Base-by-base conservation (phyloP, 331 rosid genomes). In the Quercus lobata region DNA sequence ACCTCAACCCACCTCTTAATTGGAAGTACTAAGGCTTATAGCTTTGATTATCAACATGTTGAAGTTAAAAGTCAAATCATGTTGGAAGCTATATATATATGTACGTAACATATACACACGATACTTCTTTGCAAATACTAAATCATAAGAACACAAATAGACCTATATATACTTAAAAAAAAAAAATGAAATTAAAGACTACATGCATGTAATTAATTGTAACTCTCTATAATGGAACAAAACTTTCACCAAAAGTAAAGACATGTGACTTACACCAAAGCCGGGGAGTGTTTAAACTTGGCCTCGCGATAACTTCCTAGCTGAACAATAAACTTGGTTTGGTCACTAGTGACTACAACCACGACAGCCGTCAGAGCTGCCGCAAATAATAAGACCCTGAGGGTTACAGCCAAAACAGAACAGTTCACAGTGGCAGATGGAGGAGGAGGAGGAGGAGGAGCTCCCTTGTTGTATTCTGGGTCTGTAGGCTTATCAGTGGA, bases 281-380 rank as follows among this genome's bases (percentile, higher is more conserved):
- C 94, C 1, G 97, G 96, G 21, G 97, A 89, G 80, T 95, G 11
- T 25, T 84, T 82, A 71, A 90, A 95, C 83, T 95, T 90, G 87
- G 92, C 93, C 35, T 17, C 18, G 1, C 66, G 77, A 1, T 1
- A 1, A 29, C 4, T 29, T 27, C 22, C 77, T 1, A 73, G 0
- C 41, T 1, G 1, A 27, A 73, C 72, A 21, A 63, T 0, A 4
- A 71, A 0, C 37, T 81, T 75, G 0, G 94, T 91, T 81, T 95
- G 90, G 29, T 95, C 65, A 77, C 97, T 78, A 41, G 97, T 95
- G 85, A 95, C 94, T 0, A 83, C 52, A 12, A 90, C 91, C 78
- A 93, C 71, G 54, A 95, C 72, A 54, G 94, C 86, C 5, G 87
- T 83, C 56, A 95, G 12, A 27, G 92, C 83, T 60, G 97, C 77